Base-by-base conservation (phyloP, 371 early-diverging fungal genomes). In the Circinella minor region DNA sequence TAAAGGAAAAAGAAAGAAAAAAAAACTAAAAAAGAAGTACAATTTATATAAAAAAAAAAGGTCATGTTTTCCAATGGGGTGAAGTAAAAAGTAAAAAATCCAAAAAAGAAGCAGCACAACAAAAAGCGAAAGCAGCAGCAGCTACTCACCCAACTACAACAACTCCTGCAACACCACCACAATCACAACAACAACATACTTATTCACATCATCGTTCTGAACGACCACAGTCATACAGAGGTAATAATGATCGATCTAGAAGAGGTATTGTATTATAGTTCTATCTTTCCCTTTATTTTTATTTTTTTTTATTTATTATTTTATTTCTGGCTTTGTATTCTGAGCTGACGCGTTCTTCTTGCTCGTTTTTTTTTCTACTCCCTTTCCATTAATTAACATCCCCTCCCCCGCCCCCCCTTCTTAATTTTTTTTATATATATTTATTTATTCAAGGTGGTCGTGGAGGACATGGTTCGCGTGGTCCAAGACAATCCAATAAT, bases 21-120 rank as follows among this genome's bases (percentile, higher is more conserved):
- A 2, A 27, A 27, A 2, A 27, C 27, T 27, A 27, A 27, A 27
- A 27, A 27, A 27, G 2, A 2, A 27, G 2, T 27, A 27, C 27
- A 27, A 43, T 43, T 9, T 43, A 43, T 39, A 39, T 39, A 43
- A 9, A 43, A 9, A 43, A 9, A 17, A 13, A 10, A 61, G 67
- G 67, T 38, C 92, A 88, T 75, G 92, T 93, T 18, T 86, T 80
- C 64, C 93, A 94, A 77, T 96, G 97, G 95, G 95, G 92, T 46
- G 95, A 95, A 81, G 97, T 95, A 69, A 93, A 93, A 78, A 86
- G 89, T 70, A 92, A 92, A 78, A 95, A 94, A 76, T 75, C 79
- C 66, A 83, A 83, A 68, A 83, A 81, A 63, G 83, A 79, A 69
- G 76, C 74, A 62, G 74, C 74, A 34, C 67, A 64, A 70, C 69